Conservation (phyloP, 1,139 yeast genomes). For the Hanseniaspora uvarum region DNA sequence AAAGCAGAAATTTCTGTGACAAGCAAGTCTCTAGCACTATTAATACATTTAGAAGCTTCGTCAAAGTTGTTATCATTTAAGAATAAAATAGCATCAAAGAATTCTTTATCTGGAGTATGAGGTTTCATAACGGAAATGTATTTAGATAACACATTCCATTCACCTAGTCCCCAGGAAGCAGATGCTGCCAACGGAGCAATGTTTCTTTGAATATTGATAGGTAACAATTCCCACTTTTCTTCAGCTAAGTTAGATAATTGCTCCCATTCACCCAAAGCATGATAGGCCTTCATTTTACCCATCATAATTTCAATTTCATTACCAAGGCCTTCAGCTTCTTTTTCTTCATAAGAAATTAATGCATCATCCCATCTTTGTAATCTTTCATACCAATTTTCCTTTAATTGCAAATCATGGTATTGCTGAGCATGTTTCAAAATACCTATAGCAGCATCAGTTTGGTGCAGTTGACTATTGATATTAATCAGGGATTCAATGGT, state of each 20-base stretch:
- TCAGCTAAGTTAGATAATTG: constrained; percentile 76
- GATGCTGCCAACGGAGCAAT: constrained; percentile 98
- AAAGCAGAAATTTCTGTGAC: constrained; percentile 91
- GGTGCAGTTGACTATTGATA: constrained; percentile 88
- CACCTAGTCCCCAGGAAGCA: constrained; percentile 97
- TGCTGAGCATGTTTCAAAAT: constrained; percentile 90
- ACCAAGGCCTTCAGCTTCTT: constrained; percentile 45
- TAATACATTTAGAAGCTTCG: constrained; percentile 69
- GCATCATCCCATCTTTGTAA: constrained; percentile 98
- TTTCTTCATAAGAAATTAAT: constrained; percentile 69
- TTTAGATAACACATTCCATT: constrained; percentile 93
- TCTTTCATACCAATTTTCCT: constrained; percentile 96
- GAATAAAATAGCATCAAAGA: constrained; percentile 79
- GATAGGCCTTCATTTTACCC: constrained; percentile 97
- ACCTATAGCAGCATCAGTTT: constrained; percentile 96
- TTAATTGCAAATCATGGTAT: constrained; percentile 81
- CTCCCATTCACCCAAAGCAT: constrained; percentile 98
- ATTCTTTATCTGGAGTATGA: constrained; percentile 89
- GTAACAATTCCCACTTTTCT: constrained; percentile 69
- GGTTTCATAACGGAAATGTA: constrained; percentile 82
- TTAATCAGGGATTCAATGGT: constrained; percentile 87
- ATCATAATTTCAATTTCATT: constrained; percentile 62
- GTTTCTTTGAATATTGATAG: constrained; percentile 64
- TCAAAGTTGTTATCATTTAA: constrained; percentile 79
- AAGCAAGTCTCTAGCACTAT: constrained; percentile 74